These are phyloP conservation scores for Marvania coccoides DNA, from an alignment of 139 green algal genomes.

Conservation along the genomic window DNA sequence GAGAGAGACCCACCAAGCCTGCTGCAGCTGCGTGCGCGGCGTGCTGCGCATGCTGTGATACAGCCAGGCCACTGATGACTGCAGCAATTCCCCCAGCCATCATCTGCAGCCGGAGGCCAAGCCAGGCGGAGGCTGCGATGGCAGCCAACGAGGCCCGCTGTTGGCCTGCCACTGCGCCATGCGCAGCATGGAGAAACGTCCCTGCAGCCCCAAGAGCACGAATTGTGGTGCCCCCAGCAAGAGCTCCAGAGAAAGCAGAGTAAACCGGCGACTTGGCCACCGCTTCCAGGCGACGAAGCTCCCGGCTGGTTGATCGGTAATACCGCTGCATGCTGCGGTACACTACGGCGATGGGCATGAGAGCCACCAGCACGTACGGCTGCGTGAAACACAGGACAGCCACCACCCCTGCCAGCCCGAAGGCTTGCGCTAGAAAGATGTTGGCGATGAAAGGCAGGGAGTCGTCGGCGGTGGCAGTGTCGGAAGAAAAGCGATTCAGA, in stretches of 20 bases:
- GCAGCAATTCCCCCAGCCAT: slow-evolving; percentile 60
- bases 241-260: slow-evolving; percentile 44
- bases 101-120: slow-evolving; percentile 70
- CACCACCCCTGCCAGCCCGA: slow-evolving; percentile 53
- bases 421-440: slow-evolving; percentile 75
- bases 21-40: slow-evolving; percentile 6
- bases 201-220: slow-evolving; percentile 40
- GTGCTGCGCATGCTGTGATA: slow-evolving; percentile 17
- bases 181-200: slow-evolving; percentile 23
- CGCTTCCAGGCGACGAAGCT: slow-evolving; percentile 66
- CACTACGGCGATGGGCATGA: slow-evolving; percentile 44
- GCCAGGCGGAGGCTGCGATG: slow-evolving; percentile 50
- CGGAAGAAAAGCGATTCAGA: slow-evolving; percentile 80
- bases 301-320: slow-evolving; percentile 51
- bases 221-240: slow-evolving; percentile 38
- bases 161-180: slow-evolving; percentile 18
- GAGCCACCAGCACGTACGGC: slow-evolving; percentile 43
- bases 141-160: slow-evolving; percentile 36
- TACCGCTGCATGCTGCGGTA: slow-evolving; percentile 52
- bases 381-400: slow-evolving; percentile 56
- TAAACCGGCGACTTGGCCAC: slow-evolving; percentile 63
- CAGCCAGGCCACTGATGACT: slow-evolving; percentile 41
- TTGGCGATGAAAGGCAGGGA: slow-evolving; percentile 86
- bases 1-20: slow-evolving; percentile 54
- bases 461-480: slow-evolving; percentile 73